Evolutionary conservation across 306 rosid genomes (phyloP).

Genomic region (Glycine tomentella): DNA sequence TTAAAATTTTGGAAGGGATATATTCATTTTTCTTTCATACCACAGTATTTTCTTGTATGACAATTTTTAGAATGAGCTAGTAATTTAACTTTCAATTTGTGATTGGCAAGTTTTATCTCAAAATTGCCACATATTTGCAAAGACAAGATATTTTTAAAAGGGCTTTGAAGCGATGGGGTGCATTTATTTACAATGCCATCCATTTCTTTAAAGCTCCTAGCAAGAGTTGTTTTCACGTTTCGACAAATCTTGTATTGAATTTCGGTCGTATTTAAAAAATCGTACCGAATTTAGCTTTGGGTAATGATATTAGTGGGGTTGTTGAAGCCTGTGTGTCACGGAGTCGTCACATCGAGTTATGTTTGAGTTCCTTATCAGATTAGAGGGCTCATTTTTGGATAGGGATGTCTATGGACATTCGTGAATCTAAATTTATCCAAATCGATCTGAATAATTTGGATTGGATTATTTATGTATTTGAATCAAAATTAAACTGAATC

Average conservation of each 20-base stretch:
- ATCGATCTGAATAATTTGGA: too few species aligned
- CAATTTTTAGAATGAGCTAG: background rate
- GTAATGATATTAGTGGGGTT: background rate
- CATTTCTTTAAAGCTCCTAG: background rate
- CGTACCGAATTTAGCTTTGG: too few species aligned
- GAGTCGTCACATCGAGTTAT: background rate
- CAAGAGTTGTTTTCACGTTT: background rate
- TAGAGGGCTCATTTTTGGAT: conserved; percentile 7
- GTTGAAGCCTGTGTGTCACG: background rate
- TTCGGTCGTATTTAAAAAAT: background rate
- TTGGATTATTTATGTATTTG: too few species aligned
- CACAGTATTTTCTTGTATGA: background rate
- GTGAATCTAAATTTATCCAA: too few species aligned
- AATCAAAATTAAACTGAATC: too few species aligned
- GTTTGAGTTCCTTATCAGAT: background rate
- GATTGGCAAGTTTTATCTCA: background rate
- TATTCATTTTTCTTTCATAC: background rate
- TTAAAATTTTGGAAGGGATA: background rate
- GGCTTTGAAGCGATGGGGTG: background rate
- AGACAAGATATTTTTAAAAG: background rate
- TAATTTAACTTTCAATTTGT: background rate
- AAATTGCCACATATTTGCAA: background rate
- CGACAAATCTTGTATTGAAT: background rate
- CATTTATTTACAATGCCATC: background rate
- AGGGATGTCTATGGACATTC: too few species aligned